Base-by-base conservation (phyloP, 2,329 filamentous ascomycete genomes). In the Mycosphaerella sp. region DNA sequence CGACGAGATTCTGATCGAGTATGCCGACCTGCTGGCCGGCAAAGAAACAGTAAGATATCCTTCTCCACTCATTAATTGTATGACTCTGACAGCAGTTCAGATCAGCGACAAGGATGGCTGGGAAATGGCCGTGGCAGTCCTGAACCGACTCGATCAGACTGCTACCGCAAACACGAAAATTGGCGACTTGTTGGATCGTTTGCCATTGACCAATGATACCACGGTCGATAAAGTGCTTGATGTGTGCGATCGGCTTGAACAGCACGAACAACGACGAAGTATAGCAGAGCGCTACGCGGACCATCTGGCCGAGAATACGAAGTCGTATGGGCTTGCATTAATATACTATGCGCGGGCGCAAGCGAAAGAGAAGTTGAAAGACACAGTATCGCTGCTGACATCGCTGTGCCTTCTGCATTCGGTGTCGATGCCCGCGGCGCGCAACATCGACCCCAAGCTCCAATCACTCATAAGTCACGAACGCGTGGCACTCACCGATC, bases 311-410 rank as follows among this genome's bases (percentile, higher is more conserved):
- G 79, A 83, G 56, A 86, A 86, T 0, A 82, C 88, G 63, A 49
- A 60, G 32, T 49, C 59, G 7, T 96, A 92, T 62, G 92, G 92
- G 51, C 83, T 92, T 60, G 88, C 89, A 0, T 78, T 97, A 17
- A 85, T 93, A 73, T 96, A 95, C 75, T 97, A 93, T 69, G 87
- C 92, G 23, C 82, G 95, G 10, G 87, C 90, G 2, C 90, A 95
- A 66, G 82, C 85, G 26, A 75, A 82, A 1, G 77, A 80, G 59
- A 95, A 92, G 70, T 85, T 96, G 49, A 88, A 88, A 64, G 84
- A 90, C 59, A 87, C 95, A 17, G 79, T 95, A 42, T 88, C 95
- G 67, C 80, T 93, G 2, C 82, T 97, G 49, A 92, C 90, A 62
- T 89, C 89, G 2, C 87, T 90, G 69, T 95, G 87, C 44, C 79